Conservation (phyloP, 805 yeast species). For the Yarrowia sp. region DNA sequence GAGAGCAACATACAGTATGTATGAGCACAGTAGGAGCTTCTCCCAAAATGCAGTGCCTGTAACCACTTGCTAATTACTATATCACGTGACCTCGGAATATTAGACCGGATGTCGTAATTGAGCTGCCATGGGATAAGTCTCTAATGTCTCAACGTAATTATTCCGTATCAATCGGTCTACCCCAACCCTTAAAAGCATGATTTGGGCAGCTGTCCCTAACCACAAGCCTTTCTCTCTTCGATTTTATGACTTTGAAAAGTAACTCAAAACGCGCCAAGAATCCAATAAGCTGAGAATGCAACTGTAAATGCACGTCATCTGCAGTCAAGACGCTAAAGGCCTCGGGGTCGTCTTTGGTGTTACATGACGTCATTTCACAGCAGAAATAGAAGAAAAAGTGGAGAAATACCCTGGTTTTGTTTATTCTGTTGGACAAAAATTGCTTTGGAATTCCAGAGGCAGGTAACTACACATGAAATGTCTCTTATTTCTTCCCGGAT, state of each 20-base stretch:
- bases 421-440: too few species aligned
- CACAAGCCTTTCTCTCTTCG: neutral
- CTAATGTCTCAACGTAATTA: neutral
- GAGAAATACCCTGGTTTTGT: too few species aligned
- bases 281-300: conserved; percentile 17
- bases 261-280: conserved; percentile 16
- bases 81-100: neutral
- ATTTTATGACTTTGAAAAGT: neutral
- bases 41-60: neutral
- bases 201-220: neutral
- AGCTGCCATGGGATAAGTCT: neutral
- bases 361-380: neutral
- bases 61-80: neutral
- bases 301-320: conserved; percentile 16
- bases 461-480: too few species aligned
- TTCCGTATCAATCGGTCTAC: neutral
- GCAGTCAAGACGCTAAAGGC: neutral
- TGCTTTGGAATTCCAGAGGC: too few species aligned
- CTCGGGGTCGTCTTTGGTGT: neutral
- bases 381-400: neutral
- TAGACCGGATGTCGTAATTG: neutral
- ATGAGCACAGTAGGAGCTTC: too few species aligned
- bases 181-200: neutral
- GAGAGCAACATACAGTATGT: neutral
- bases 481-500: neutral